Percentiles rank a stretch among this genome's conserved stretches.
Evolutionary conservation across 2,329 filamentous ascomycete species (phyloP).

Genomic region (Aspergillus sojae): DNA sequence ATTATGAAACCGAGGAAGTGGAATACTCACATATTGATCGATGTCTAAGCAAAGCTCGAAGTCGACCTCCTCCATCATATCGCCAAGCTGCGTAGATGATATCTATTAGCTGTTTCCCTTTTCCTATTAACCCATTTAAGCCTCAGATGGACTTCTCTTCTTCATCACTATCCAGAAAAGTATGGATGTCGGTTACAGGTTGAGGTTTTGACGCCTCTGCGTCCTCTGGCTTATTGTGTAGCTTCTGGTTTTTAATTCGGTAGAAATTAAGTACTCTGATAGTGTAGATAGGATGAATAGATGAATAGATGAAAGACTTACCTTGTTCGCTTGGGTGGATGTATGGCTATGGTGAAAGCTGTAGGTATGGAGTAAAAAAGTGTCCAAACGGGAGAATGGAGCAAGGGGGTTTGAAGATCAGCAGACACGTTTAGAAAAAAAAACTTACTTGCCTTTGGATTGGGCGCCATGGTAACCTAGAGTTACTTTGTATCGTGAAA

Average conservation of each 20-base stretch:
- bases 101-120: not conserved
- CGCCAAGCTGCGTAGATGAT: not conserved
- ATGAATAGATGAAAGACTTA: not conserved
- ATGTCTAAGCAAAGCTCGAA: conserved; percentile 23
- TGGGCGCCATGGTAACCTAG: conserved; percentile 2
- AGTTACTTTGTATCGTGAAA: not conserved
- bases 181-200: not conserved
- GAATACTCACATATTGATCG: conserved; percentile 18
- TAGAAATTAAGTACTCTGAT: not conserved
- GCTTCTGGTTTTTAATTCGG: not conserved
- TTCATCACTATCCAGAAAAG: not conserved
- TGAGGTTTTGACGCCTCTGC: not conserved
- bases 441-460: not conserved
- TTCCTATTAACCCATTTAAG: not conserved
- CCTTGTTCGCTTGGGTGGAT: not conserved
- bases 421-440: not conserved
- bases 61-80: conserved; percentile 25
- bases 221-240: not conserved
- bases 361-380: not conserved
- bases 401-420: not conserved
- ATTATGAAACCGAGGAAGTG: not conserved
- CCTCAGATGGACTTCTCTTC: not conserved
- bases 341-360: not conserved
- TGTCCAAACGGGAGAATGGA: not conserved
- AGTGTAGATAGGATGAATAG: not conserved